A percentile compares a stretch with the other conserved stretches of the same genome.
phyloP scores from a whole-genome alignment of 257 asterid species.

The Nicotiana benthamiana region DNA sequence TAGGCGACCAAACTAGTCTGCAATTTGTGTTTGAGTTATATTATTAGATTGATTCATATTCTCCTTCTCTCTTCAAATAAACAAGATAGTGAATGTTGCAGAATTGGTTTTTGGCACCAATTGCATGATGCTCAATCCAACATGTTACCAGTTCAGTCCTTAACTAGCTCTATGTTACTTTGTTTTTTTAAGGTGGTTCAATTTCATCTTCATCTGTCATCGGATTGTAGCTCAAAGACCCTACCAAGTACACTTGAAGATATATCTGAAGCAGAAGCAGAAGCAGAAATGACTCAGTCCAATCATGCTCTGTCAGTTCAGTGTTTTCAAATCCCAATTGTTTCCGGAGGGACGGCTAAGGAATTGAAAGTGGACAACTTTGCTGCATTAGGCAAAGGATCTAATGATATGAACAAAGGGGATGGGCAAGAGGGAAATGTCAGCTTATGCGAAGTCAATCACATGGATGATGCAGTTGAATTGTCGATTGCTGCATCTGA shows the following conservation, averaged over 20 bases:
- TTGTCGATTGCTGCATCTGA: slow-evolving; percentile 80
- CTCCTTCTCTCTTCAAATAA: not conserved
- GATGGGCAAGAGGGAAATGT: slow-evolving; percentile 21
- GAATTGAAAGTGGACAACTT: slow-evolving; percentile 8
- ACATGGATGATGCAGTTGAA: slow-evolving; percentile 39
- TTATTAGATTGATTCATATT: not conserved
- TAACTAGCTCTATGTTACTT: slow-evolving; percentile 9
- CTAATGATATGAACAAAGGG: slow-evolving; percentile 20
- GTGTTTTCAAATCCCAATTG: slow-evolving; percentile 25
- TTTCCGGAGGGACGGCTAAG: slow-evolving; percentile 18
- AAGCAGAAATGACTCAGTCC: slow-evolving; percentile 19
- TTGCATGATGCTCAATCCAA: not conserved
- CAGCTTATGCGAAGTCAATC: slow-evolving; percentile 29
- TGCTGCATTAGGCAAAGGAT: slow-evolving; percentile 20
- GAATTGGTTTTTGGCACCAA: not conserved
- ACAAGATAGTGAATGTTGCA: not conserved
- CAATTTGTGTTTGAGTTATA: not conserved
- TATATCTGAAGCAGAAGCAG: slow-evolving; percentile 22
- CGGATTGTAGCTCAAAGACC: slow-evolving; percentile 34
- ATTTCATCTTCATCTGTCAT: slow-evolving; percentile 50
- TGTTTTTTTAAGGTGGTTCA: slow-evolving; percentile 43
- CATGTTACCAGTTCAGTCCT: not conserved
- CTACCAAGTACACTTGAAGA: slow-evolving; percentile 19
- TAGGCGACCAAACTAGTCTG: not conserved
- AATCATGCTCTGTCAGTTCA: slow-evolving; percentile 12